Evolutionary conservation across 1,139 yeast species (phyloP).

Genomic region (Kurtzmaniella quercitrusa): DNA sequence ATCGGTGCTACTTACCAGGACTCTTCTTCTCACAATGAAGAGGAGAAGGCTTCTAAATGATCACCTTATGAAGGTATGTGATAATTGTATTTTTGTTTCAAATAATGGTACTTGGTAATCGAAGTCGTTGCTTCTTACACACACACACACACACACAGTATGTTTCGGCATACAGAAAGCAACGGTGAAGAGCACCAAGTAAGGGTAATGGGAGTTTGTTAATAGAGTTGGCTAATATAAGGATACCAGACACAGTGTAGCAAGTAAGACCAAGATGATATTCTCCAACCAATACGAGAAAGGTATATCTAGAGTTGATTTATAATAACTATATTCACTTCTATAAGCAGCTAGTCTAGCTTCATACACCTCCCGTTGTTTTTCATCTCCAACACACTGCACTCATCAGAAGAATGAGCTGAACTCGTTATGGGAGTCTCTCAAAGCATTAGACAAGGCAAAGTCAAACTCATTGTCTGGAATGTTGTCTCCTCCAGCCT

Average conservation of each 20-base stretch:
- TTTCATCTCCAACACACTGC: background rate
- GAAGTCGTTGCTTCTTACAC: background rate
- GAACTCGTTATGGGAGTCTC: constrained; percentile 32
- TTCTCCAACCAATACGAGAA: too few relatives aligned
- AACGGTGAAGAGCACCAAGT: background rate
- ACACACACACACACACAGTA: constrained; percentile 6
- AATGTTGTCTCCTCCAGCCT: constrained; percentile 15
- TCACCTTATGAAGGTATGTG: background rate
- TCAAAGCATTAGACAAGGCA: constrained; percentile 25
- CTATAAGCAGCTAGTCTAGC: too few relatives aligned
- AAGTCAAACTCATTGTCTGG: constrained; percentile 25
- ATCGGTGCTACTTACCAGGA: constrained; percentile 15
- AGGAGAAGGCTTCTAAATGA: background rate
- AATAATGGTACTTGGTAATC: background rate
- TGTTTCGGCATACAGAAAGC: background rate
- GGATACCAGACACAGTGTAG: background rate
- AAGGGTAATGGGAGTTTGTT: background rate
- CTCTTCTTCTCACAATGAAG: constrained; percentile 1
- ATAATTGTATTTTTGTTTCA: constrained; percentile 1
- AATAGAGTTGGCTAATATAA: background rate
- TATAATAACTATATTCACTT: too few relatives aligned
- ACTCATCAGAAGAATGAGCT: constrained; percentile 15
- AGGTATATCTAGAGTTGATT: too few relatives aligned
- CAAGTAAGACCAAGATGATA: too few relatives aligned
- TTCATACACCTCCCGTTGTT: too few relatives aligned